Conservation (phyloP, 305 asterid species). For the Fraxinus velutina region DNA sequence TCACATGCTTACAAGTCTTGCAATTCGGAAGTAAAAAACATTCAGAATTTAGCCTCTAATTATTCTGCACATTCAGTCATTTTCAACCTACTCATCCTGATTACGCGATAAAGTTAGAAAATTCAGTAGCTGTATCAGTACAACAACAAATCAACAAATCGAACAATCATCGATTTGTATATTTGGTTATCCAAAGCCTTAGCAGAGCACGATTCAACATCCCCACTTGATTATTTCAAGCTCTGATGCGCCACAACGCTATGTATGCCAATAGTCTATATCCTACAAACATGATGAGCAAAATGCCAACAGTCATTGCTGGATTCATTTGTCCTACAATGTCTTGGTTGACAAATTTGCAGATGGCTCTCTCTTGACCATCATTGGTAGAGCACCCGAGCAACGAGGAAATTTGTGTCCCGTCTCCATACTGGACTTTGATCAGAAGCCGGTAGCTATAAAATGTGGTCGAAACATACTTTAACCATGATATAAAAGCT, state of each 20-base stretch:
- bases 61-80: not conserved
- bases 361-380: constrained; percentile 21
- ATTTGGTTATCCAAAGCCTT: not conserved
- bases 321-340: constrained; percentile 43
- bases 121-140: not conserved
- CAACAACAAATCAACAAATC: not conserved
- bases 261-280: constrained; percentile 45
- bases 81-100: not conserved
- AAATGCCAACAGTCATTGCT: constrained; percentile 24
- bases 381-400: constrained; percentile 29
- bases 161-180: not conserved
- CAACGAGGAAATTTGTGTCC: constrained; percentile 33
- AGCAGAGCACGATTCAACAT: not conserved
- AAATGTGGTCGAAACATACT: constrained; percentile 48
- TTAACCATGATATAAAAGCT: constrained; percentile 35
- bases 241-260: constrained; percentile 33
- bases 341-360: constrained; percentile 39
- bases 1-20: not conserved
- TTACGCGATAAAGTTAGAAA: not conserved
- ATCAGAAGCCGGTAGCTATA: constrained; percentile 40
- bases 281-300: constrained; percentile 42
- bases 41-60: not conserved
- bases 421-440: constrained; percentile 40
- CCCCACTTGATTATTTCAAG: constrained; percentile 3
- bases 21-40: not conserved